Conservation (phyloP, 108 stramenopile genomes). For the Asterionellopsis glacialis region DNA sequence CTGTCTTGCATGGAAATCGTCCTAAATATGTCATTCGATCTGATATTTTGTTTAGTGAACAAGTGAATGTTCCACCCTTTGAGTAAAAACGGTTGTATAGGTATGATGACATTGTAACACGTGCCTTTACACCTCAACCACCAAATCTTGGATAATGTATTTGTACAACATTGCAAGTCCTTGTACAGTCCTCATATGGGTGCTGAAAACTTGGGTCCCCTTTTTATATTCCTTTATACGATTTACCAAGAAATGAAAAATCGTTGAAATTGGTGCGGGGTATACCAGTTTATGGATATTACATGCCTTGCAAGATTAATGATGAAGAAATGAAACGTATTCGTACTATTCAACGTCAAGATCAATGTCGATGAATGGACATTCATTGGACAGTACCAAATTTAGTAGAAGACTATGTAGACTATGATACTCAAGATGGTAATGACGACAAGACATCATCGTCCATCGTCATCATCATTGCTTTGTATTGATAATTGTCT, state of each 20-base stretch:
- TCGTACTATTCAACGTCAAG: slow-evolving; percentile 31
- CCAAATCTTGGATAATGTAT: slow-evolving; percentile 36
- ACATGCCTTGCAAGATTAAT: slow-evolving; percentile 76
- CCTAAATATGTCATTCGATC: slow-evolving; percentile 87
- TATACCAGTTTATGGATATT: slow-evolving; percentile 78
- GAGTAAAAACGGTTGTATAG: slow-evolving; percentile 31
- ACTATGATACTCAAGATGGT: too few relatives aligned
- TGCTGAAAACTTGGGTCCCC: slow-evolving; percentile 74
- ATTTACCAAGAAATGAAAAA: slow-evolving; percentile 55
- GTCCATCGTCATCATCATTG: slow-evolving; percentile 28
- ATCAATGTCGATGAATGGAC: slow-evolving; percentile 54
- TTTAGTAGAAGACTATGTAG: slow-evolving; percentile 22
- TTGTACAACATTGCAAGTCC: slow-evolving; percentile 44
- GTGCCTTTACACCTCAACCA: slow-evolving; percentile 51
- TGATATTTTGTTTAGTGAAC: slow-evolving; percentile 66
- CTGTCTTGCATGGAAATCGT: slow-evolving; percentile 45
- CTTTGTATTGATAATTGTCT: slow-evolving; percentile 79
- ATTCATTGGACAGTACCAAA: slow-evolving; percentile 52
- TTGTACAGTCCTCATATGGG: slow-evolving; percentile 86
- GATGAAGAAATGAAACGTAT: slow-evolving; percentile 71
- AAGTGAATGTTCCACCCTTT: slow-evolving; percentile 2
- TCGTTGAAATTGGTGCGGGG: slow-evolving; percentile 85
- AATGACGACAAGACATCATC: too few relatives aligned
- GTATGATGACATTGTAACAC: slow-evolving; percentile 52
- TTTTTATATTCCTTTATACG: slow-evolving; percentile 65